Evolutionary conservation across 257 asterid species (phyloP), one percentile per base, ranked within the genome.

Genomic region (Cynanchum wilfordii): DNA sequence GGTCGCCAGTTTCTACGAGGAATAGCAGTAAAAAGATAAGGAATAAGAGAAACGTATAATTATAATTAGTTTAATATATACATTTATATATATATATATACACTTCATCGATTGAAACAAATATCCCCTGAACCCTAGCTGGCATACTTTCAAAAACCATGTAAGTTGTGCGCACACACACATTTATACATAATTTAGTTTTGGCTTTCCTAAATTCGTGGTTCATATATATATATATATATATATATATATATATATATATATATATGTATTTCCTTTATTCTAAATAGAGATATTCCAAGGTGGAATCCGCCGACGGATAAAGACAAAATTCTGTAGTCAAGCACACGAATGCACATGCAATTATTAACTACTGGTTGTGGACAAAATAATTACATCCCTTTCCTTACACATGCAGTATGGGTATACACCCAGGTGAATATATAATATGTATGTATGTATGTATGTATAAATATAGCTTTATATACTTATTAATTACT

Each of bases 261-360:
- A n/a, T n/a, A n/a, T n/a, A n/a, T n/a, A n/a, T n/a, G n/a, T n/a
- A n/a, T 12, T 12, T 13, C 10, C 6, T 27, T 2, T 59, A 25
- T 58, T 12, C 40, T 24, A 27, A 27, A 3, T 25, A 11, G 24
- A 62, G 45, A 30, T 30, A 22, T 62, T 2, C 24, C 17, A 15
- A 62, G 67, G 4, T 62, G 45, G 67, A 30, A 62, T 62, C 67
- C 22, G 67, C 67, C 67, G 67, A 62, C 67, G 67, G 67, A 62
- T 62, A 1, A 62, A 30, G 67, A 62, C 67, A 62, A 62, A 62
- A 6, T 17, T 20, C 9, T 7, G 45, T 13, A 12, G 45, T 36
- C 66, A 30, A 62, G 45, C 17, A 62, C 45, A 5, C 33, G 67
- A 60, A 12, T 60, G 66, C 42, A 60, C 42, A 60, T 29, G 66